These are phyloP conservation scores for Gossypium mustelinum DNA, from an alignment of 345 rosid species.

Conservation along the genomic window DNA sequence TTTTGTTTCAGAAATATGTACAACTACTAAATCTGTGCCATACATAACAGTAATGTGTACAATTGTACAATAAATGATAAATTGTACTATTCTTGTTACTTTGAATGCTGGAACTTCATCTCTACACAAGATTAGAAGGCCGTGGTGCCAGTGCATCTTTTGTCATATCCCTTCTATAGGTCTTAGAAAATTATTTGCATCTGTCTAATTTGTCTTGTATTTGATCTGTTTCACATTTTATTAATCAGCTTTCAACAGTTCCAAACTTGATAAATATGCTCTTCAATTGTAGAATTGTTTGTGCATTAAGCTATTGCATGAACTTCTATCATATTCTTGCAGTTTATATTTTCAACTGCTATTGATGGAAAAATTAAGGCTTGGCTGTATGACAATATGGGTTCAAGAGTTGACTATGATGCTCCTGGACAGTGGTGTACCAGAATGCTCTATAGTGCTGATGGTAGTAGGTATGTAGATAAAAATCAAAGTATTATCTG, in stretches of 20 bases:
- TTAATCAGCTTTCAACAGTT: background rate
- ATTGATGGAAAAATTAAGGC: conserved; percentile 91
- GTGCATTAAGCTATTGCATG: background rate
- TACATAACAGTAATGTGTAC: background rate
- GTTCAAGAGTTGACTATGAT: conserved; percentile 82
- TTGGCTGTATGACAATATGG: conserved; percentile 74
- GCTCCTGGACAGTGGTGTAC: conserved; percentile 92
- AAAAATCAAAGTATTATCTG: background rate
- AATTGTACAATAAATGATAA: background rate
- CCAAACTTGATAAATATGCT: background rate
- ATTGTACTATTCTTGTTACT: background rate
- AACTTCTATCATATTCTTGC: conserved; percentile 15
- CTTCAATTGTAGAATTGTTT: background rate
- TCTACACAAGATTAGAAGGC: background rate
- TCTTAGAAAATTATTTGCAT: background rate
- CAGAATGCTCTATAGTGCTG: conserved; percentile 80
- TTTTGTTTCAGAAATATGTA: background rate
- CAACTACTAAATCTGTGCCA: background rate
- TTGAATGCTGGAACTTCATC: background rate
- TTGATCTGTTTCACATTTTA: conserved; percentile 1
- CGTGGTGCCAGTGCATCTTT: background rate
- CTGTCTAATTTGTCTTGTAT: background rate
- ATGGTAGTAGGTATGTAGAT: conserved; percentile 67
- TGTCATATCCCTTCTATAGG: background rate
- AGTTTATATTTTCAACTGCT: conserved; percentile 91